Evolutionary conservation across 2,329 filamentous ascomycete species (phyloP), one percentile per base, ranked within the genome.

Genomic region (Exophiala calicioides): DNA sequence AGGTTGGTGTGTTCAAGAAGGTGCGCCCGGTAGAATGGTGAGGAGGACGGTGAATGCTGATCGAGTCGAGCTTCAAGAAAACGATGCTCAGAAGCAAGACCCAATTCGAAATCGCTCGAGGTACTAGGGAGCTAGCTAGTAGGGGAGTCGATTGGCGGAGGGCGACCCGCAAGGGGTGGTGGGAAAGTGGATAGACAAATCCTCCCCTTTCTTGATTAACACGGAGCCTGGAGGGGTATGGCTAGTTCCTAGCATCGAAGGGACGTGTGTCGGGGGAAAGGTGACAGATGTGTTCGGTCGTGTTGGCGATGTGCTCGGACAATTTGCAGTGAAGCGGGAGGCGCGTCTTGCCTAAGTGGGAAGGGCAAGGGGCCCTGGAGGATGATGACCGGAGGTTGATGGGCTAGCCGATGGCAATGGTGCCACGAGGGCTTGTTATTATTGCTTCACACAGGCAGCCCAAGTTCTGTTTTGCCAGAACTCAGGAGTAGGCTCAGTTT

Each of bases 271-370:
- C 34, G 45, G 33, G 47, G 34, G 35, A 18, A 46, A 32, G 23
- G 52, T 55, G 52, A 55, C 48, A 52, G 52, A 47, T 42, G 44
- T 51, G 44, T 47, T 55, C 41, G 52, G 48, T 44, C 38, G 45
- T 52, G 48, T 52, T 55, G 52, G 47, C 45, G 52, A 46, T 41
- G 48, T 52, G 48, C 44, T 55, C 48, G 41, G 52, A 55, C 52
- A 50, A 52, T 52, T 52, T 46, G 45, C 42, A 42, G 44, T 27
- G 40, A 47, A 33, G 41, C 36, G 48, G 47, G 52, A 51, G 48
- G 45, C 48, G 52, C 47, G 51, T 47, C 46, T 45, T 46, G 43
- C 21, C 35, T 42, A 38, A 34, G 34, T 44, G 34, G 39, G 43
- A 40, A 47, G 32, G 31, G 51, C 43, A 50, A 44, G 47, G 52